Percentiles rank a stretch among this genome's conserved stretches.
Evolutionary conservation across 2,329 filamentous ascomycete species (phyloP).

Genomic region (Trichoderma polysporum): DNA sequence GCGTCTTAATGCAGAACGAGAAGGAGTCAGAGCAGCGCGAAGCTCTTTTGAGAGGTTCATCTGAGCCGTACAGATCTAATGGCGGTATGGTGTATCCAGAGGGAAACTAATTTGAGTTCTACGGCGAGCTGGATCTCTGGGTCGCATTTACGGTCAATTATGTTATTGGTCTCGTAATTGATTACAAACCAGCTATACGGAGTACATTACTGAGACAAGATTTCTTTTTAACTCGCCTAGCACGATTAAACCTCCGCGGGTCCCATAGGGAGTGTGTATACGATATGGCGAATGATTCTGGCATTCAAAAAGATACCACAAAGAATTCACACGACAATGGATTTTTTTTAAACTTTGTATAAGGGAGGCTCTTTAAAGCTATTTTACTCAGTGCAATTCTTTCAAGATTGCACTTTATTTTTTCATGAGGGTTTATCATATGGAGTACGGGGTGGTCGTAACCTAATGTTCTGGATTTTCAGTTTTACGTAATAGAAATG

Average conservation of each 20-base stretch:
- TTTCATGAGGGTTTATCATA: neutral
- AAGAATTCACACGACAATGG: neutral
- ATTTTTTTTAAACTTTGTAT: neutral
- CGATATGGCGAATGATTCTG: neutral
- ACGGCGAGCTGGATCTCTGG: too few species aligned
- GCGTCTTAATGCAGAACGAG: slow-evolving; percentile 46
- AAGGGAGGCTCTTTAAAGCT: neutral
- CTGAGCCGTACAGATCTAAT: slow-evolving; percentile 25
- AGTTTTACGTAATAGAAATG: neutral
- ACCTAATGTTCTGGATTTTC: neutral
- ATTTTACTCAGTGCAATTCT: neutral
- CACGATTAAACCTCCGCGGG: neutral
- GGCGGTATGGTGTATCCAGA: slow-evolving; percentile 23
- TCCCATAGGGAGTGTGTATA: neutral
- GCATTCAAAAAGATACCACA: neutral
- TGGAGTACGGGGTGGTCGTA: neutral
- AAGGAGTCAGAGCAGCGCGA: slow-evolving; percentile 46
- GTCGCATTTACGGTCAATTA: too few species aligned
- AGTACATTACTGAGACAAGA: neutral
- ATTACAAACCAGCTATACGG: too few species aligned
- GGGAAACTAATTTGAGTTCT: neutral
- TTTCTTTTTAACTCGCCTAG: neutral
- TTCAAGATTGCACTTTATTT: neutral
- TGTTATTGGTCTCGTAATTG: too few species aligned
- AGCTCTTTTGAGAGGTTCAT: slow-evolving; percentile 23